These are phyloP conservation scores for Oryza rufipogon DNA, from an alignment of 176 grass and related monocot species.

Conservation along the genomic window DNA sequence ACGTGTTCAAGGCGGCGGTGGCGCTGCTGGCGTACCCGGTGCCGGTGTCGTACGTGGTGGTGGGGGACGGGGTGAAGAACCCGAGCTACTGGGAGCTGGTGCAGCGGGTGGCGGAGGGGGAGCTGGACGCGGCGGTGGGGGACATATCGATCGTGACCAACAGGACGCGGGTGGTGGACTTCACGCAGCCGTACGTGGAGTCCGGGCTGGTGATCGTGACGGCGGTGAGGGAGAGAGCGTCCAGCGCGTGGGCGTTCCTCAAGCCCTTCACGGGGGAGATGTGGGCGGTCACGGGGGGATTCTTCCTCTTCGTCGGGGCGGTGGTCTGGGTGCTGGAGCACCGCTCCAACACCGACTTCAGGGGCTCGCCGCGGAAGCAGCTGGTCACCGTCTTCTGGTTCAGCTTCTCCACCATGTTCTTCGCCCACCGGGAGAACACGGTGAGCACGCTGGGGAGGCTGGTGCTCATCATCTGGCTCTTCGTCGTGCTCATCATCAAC, in stretches of 20 bases:
- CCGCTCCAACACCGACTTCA: constrained; percentile 66
- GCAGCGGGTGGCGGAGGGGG: constrained; percentile 51
- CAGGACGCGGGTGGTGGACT: constrained; percentile 76
- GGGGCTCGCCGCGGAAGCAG: constrained; percentile 66
- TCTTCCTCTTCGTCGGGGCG: constrained; percentile 81
- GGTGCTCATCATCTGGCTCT: constrained; percentile 90
- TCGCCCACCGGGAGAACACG: constrained; percentile 84
- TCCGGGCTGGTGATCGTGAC: constrained; percentile 77
- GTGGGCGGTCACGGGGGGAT: constrained; percentile 66
- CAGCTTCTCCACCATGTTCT: constrained; percentile 95
- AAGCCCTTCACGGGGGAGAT: constrained; percentile 76
- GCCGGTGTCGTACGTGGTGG: constrained; percentile 52
- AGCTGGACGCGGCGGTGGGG: constrained; percentile 65
- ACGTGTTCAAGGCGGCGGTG: constrained; percentile 82
- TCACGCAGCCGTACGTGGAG: constrained; percentile 86
- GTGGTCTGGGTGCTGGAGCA: constrained; percentile 91
- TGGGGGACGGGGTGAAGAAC: constrained; percentile 82
- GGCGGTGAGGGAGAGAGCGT: constrained; percentile 52
- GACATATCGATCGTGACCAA: constrained; percentile 77
- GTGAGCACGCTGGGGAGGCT: constrained; percentile 78
- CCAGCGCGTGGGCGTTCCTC: constrained; percentile 85
- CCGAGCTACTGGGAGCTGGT: constrained; percentile 72
- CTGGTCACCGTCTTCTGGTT: constrained; percentile 84
- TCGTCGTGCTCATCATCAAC: constrained; percentile 93
- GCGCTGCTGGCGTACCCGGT: constrained; percentile 77